Base-by-base conservation (phyloP, 2,329 filamentous ascomycete species). In the Neophaeococcomyces mojaviensis region DNA sequence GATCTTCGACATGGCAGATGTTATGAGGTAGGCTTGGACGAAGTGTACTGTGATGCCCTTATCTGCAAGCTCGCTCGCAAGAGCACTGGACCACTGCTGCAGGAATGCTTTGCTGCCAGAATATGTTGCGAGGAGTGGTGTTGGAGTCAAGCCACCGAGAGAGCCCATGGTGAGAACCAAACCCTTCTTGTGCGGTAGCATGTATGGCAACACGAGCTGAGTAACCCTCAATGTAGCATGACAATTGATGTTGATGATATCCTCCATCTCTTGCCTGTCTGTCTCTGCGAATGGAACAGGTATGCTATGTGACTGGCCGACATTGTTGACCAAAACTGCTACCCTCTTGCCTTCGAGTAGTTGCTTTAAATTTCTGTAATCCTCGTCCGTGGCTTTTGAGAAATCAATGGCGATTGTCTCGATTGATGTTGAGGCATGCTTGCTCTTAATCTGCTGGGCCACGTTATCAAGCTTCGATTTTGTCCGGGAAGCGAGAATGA, bases 81-180 rank as follows among this genome's bases (percentile, higher is more conserved):
- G 77, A 9, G 92, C 82, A 4, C 81, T 84, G 55, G 86, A 95
- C 92, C 92, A 98, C 62, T 94, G 84, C 69, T 97, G 90, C 39
- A 98, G 76, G 77, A 98, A 98, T 1, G 92, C 90, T 71, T 98
- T 98, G 78, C 85, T 92, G 55, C 92, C 92, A 36, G 87, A 94
- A 75, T 98, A 98, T 2, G 92, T 97, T 10, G 92, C 92, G 36
- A 98, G 78, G 45, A 92, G 81, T 4, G 94, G 89, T 1, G 88
- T 95, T 6, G 92, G 92, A 50, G 92, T 79, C 68, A 94, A 84
- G 55, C 92, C 94, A 51, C 85, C 92, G 63, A 97, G 94, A 9
- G 89, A 96, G 38, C 90, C 92, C 89, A 98, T 96, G 48, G 90
- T 98, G 46, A 98, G 73, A 60, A 98, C 88, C 30, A 98, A 75